phyloP scores from a whole-genome alignment of 2,329 filamentous ascomycete genomes.

The Bipolaris zeicola region DNA sequence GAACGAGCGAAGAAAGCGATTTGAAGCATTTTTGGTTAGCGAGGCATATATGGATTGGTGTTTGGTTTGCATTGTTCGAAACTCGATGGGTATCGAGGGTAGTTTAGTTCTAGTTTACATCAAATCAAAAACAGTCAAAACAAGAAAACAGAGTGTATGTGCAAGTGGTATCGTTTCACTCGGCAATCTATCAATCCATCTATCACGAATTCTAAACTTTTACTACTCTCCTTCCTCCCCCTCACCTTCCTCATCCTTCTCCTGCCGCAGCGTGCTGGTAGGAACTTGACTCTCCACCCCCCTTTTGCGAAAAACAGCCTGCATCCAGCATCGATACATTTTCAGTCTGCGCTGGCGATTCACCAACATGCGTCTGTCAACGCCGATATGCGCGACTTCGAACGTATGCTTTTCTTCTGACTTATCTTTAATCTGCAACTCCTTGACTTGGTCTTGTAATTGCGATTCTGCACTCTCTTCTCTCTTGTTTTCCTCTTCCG shows the following conservation, averaged over 20 bases:
- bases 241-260: slow-evolving; percentile 19
- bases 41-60: too few relatives aligned
- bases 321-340: slow-evolving; percentile 98
- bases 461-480: too few relatives aligned
- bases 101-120: too few relatives aligned
- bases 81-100: too few relatives aligned
- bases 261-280: slow-evolving; percentile 43
- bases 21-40: too few relatives aligned
- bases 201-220: not conserved
- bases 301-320: slow-evolving; percentile 76
- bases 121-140: not conserved
- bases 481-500: not conserved
- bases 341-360: slow-evolving; percentile 90
- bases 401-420: slow-evolving; percentile 51
- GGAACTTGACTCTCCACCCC: slow-evolving; percentile 39
- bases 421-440: not conserved
- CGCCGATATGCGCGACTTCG: slow-evolving; percentile 76
- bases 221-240: not conserved
- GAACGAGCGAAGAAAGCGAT: too few relatives aligned
- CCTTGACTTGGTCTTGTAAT: not conserved
- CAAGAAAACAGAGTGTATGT: too few relatives aligned
- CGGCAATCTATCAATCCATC: not conserved
- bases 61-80: too few relatives aligned
- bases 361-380: slow-evolving; percentile 87
- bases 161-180: not conserved